These are phyloP conservation scores for Amoeboaphelidium protococcarum DNA, from an alignment of 371 early-diverging fungal species.

Conservation along the genomic window DNA sequence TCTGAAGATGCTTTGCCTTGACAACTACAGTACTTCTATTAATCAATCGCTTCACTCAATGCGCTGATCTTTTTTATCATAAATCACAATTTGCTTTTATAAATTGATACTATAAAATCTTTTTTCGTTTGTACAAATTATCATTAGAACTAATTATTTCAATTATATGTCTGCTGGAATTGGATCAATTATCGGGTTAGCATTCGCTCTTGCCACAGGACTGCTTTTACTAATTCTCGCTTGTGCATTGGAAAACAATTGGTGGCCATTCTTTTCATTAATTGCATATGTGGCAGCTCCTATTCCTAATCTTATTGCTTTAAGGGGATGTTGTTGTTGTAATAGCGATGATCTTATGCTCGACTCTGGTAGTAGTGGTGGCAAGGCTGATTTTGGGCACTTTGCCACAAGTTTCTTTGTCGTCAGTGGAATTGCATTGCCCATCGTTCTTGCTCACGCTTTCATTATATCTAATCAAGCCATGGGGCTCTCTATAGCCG, in stretches of 20 bases:
- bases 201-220: slow-evolving; percentile 61
- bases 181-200: slow-evolving; percentile 39
- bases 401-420: slow-evolving; percentile 74
- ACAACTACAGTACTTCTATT: no score
- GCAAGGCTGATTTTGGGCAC: slow-evolving; percentile 47
- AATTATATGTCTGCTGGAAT: not conserved
- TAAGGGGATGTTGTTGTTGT: not conserved
- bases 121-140: no score
- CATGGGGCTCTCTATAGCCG: not conserved
- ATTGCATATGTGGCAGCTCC: not conserved
- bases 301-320: not conserved
- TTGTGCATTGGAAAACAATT: slow-evolving; percentile 75
- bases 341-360: not conserved
- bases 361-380: not conserved
- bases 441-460: not conserved
- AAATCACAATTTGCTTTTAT: no score
- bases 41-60: no score
- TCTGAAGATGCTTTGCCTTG: no score
- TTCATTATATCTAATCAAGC: not conserved
- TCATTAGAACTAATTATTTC: no score
- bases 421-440: slow-evolving; percentile 50
- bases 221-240: slow-evolving; percentile 70
- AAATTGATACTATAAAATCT: no score
- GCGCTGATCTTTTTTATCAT: no score
- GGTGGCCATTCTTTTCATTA: slow-evolving; percentile 53